Evolutionary conservation across 169 alveolate species (phyloP).

Genomic region (Toxoplasma gondii): DNA sequence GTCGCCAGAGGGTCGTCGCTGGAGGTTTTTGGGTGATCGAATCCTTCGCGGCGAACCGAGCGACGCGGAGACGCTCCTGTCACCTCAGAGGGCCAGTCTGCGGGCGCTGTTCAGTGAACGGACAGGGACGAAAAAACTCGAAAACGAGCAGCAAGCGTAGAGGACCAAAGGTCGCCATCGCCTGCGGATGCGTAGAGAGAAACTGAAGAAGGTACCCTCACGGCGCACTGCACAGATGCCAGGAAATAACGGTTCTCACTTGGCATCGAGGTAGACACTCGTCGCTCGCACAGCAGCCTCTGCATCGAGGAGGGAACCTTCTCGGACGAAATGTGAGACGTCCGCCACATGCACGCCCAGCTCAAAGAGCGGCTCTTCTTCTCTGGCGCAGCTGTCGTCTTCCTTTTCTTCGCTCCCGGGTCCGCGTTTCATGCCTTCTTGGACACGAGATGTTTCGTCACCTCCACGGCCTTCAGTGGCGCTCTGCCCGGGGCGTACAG

Average conservation of each 20-base stretch:
- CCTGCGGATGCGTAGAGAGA: not conserved
- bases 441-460: not conserved
- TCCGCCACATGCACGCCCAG: slow-evolving; percentile 98
- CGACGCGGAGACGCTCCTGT: too few species aligned
- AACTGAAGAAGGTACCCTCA: not conserved
- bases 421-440: not conserved
- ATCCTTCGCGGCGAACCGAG: too few species aligned
- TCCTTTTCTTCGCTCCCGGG: not conserved
- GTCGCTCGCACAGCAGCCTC: slow-evolving; percentile 94
- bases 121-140: too few species aligned
- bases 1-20: too few species aligned
- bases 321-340: slow-evolving; percentile 93
- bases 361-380: slow-evolving; percentile 71
- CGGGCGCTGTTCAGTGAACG: too few species aligned
- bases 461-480: not conserved
- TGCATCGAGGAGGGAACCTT: slow-evolving; percentile 91
- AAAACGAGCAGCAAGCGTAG: too few species aligned
- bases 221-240: not conserved
- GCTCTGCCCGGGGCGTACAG: not conserved
- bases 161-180: too few species aligned
- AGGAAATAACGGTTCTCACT: not conserved
- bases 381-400: not conserved
- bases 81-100: too few species aligned
- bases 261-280: slow-evolving; percentile 85
- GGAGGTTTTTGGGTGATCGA: too few species aligned